These are phyloP conservation scores for Elaphomyces granulatus DNA, from an alignment of 495 filamentous ascomycete genomes.

Conservation along the genomic window DNA sequence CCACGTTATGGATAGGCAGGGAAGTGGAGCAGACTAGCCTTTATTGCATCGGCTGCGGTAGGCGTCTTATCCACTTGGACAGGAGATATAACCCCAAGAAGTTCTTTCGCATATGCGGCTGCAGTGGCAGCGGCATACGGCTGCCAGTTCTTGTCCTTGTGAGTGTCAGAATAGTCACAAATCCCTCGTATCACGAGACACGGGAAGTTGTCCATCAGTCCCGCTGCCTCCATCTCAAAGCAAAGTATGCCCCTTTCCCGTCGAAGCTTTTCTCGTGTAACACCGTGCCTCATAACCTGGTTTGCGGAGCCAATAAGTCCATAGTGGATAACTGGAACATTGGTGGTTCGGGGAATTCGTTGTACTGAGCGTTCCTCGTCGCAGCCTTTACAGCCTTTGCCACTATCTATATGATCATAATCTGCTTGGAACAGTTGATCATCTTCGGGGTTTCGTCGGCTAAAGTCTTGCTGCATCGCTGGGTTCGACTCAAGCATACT, in stretches of 20 bases:
- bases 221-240: constrained; percentile 28
- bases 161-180: constrained; percentile 14
- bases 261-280: constrained; percentile 13
- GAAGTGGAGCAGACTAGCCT: no score
- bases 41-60: no score
- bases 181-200: constrained; percentile 12
- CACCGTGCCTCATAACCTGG: constrained; percentile 16
- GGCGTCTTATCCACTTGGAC: no score
- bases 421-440: constrained; percentile 12
- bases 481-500: constrained; percentile 7
- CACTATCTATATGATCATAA: constrained; percentile 8
- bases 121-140: constrained; percentile 12
- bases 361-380: constrained; percentile 2
- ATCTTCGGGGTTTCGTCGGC: neutral
- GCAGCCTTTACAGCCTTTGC: constrained; percentile 8
- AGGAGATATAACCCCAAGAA: constrained; percentile 4
- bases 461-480: constrained; percentile 4
- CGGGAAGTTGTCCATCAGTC: constrained; percentile 19
- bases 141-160: constrained; percentile 16
- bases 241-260: constrained; percentile 11
- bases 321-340: constrained; percentile 6
- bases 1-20: no score
- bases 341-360: neutral
- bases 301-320: constrained; percentile 19
- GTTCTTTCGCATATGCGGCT: constrained; percentile 9